Percentiles rank a stretch among this genome's conserved stretches.
These are phyloP conservation scores for Porcisia deanei DNA, from an alignment of 208 protist genomes.

Conservation along the genomic window DNA sequence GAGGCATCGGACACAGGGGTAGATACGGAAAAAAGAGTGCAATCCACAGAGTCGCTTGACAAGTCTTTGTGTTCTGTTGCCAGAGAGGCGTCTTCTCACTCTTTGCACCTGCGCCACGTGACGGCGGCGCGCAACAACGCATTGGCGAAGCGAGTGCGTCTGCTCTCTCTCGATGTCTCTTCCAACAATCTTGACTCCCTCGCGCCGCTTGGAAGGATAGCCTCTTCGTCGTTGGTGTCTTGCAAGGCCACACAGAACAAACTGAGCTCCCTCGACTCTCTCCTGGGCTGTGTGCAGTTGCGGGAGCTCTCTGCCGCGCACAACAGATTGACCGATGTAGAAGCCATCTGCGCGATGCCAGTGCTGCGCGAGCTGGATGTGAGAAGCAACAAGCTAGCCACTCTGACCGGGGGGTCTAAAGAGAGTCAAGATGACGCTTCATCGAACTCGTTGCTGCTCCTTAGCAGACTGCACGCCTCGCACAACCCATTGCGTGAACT, in stretches of 20 bases:
- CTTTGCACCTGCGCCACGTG: constrained; percentile 48
- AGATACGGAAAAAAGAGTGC: not conserved
- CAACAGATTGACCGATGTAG: constrained; percentile 46
- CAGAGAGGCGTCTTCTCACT: constrained; percentile 4
- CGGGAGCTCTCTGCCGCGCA: constrained; percentile 45
- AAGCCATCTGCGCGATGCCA: constrained; percentile 33
- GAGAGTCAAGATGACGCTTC: constrained; percentile 5
- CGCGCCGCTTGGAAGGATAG: constrained; percentile 33
- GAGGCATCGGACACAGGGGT: not conserved
- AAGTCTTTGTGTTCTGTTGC: not conserved
- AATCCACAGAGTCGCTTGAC: not conserved
- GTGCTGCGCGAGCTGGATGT: constrained; percentile 68
- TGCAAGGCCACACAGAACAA: constrained; percentile 38
- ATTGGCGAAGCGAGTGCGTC: constrained; percentile 29
- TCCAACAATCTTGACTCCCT: constrained; percentile 61
- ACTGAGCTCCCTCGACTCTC: constrained; percentile 40
- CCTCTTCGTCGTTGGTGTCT: constrained; percentile 19
- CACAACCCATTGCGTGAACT: constrained; percentile 46
- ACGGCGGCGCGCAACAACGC: constrained; percentile 59
- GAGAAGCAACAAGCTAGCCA: constrained; percentile 51
- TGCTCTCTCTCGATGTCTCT: constrained; percentile 58
- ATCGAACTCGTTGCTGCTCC: constrained; percentile 21
- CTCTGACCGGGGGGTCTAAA: constrained; percentile 5
- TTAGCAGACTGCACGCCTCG: constrained; percentile 67
- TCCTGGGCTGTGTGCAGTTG: constrained; percentile 48